Evolutionary conservation across 2,329 filamentous ascomycete genomes (phyloP).

Genomic region (Botrytis fabae): DNA sequence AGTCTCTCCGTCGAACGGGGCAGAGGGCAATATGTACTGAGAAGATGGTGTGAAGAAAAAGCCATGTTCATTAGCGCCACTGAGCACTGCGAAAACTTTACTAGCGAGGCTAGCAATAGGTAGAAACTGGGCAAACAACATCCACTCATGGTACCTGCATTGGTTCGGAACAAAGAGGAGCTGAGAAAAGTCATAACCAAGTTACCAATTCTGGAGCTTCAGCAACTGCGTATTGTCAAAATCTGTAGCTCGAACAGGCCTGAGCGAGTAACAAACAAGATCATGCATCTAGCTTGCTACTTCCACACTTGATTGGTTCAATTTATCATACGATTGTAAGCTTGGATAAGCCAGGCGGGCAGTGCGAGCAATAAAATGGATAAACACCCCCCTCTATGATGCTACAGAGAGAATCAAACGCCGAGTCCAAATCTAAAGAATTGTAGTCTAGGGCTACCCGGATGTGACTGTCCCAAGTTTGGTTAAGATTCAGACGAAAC

Average conservation of each 20-base stretch:
- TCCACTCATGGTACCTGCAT: background rate
- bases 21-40: constrained; percentile 13
- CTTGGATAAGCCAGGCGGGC: background rate
- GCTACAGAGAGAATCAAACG: constrained; percentile 2
- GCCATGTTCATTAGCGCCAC: constrained; percentile 7
- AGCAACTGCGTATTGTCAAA: background rate
- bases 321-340: background rate
- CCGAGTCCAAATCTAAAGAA: constrained; percentile 3
- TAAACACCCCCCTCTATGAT: background rate
- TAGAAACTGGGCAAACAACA: background rate
- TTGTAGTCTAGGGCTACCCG: background rate
- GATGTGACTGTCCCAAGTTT: background rate
- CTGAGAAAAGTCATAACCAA: constrained; percentile 1
- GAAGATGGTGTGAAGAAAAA: background rate
- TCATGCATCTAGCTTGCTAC: constrained; percentile 1
- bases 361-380: background rate
- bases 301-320: background rate
- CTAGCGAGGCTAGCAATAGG: background rate
- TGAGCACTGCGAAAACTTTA: background rate
- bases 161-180: constrained; percentile 4
- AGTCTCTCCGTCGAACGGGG: background rate
- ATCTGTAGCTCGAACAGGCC: background rate
- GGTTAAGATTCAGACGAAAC: background rate
- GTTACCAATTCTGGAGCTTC: constrained; percentile 13
- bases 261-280: constrained; percentile 3